Base-by-base conservation (phyloP, 2,329 filamentous ascomycete species). In the Sarocladiaceae sp. region DNA sequence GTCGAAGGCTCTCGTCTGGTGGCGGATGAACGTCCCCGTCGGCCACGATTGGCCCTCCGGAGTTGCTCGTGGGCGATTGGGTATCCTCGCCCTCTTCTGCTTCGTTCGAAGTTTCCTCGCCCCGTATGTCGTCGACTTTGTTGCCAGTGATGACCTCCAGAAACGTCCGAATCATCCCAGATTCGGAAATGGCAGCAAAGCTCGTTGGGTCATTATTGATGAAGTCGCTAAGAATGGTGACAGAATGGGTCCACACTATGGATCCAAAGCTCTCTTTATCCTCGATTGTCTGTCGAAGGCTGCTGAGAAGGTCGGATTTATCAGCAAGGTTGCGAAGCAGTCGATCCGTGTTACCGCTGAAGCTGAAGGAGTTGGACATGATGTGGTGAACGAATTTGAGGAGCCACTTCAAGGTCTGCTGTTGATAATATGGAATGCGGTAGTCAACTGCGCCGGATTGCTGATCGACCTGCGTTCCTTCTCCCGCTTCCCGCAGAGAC, bases 161-260 rank as follows among this genome's bases (percentile, higher is more conserved):
- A 47, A 96, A 85, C 43, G 82, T 87, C 59, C 85, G 85, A 56
- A 93, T 90, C 54, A 98, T 76, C 18, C 89, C 89, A 42, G 93
- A 91, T 65, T 99, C 93, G 12, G 88, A 88, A 51, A 99, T 93
- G 19, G 95, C 88, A 21, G 88, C 85, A 61, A 95, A 98, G 62
- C 93, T 98, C 1, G 93, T 98, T 0, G 93, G 93, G 57, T 98
- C 93, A 58, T 97, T 96, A 65, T 99, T 94, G 55, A 99, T 95
- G 63, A 98, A 98, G 55, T 88, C 91, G 58, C 88, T 93, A 42
- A 98, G 71, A 46, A 96, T 91, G 45, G 84, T 90, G 49, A 95
- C 88, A 6, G 89, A 85, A 60, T 90, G 90, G 40, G 89, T 95
- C 93, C 93, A 99, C 4, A 97, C 88, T 47, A 93, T 84, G 2